Percentiles rank a stretch among this genome's conserved stretches.
Evolutionary conservation across 176 grass and related monocot genomes (phyloP).

Genomic region (Hordeum marinum): DNA sequence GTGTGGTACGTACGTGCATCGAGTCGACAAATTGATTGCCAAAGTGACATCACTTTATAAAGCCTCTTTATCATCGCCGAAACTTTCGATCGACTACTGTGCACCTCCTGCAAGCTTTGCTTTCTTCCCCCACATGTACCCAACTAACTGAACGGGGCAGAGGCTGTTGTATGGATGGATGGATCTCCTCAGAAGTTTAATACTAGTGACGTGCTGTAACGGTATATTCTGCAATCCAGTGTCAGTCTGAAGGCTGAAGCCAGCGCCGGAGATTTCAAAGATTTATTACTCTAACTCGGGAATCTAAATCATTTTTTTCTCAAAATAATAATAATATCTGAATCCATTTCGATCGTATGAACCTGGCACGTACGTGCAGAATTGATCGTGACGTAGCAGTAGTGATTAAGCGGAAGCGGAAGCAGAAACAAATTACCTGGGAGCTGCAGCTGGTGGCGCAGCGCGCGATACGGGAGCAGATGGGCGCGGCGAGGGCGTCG

Average conservation of each 20-base stretch:
- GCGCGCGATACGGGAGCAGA: constrained; percentile 61
- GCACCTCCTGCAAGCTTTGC: constrained; percentile 16
- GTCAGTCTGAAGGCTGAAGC: background rate
- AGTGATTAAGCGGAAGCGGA: no score
- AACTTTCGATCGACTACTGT: constrained; percentile 10
- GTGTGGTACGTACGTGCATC: background rate
- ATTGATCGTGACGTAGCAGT: no score
- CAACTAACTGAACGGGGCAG: constrained; percentile 8
- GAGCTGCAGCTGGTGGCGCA: constrained; percentile 67
- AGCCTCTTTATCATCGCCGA: constrained; percentile 28
- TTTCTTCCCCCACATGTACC: constrained; percentile 32
- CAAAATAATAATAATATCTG: no score
- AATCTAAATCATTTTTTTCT: no score
- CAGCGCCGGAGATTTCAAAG: no score
- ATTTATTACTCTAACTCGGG: no score
- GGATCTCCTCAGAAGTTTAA: background rate
- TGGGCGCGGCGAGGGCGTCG: constrained; percentile 43
- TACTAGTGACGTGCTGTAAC: background rate
- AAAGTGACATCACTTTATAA: constrained; percentile 41
- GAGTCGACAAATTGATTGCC: constrained; percentile 25
- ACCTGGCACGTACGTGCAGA: background rate
- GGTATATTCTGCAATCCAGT: constrained; percentile 4
- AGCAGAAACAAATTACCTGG: constrained; percentile 35
- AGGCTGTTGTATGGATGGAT: background rate
- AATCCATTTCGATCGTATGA: background rate